Evolutionary conservation across 2,329 filamentous ascomycete genomes (phyloP).

Genomic region (Phyllachora maydis): DNA sequence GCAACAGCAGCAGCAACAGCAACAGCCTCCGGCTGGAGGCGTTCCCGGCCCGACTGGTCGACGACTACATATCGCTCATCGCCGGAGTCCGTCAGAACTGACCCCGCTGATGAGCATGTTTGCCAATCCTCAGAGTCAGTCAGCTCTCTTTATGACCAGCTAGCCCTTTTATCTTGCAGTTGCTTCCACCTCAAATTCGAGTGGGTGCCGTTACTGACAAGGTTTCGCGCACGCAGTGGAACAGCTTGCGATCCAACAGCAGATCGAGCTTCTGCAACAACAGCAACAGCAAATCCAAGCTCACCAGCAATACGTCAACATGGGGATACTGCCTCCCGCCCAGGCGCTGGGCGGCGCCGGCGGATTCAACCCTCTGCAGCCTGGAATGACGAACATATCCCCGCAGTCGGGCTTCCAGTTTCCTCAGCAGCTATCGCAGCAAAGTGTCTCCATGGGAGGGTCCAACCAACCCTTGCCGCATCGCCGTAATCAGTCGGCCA

Average conservation of each 20-base stretch:
- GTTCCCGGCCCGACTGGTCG: conserved; percentile 62
- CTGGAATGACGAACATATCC: conserved; percentile 56
- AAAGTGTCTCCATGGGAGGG: conserved; percentile 53
- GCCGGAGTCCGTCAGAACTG: conserved; percentile 89
- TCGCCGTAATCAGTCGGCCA: conserved; percentile 92
- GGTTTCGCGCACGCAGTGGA: too few species aligned
- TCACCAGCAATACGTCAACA: conserved; percentile 90
- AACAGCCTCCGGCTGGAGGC: conserved; percentile 29
- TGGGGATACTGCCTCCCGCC: conserved; percentile 80
- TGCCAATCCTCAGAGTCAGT: conserved; percentile 42
- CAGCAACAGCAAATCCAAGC: conserved; percentile 96
- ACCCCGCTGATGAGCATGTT: conserved; percentile 95
- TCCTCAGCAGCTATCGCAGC: conserved; percentile 54
- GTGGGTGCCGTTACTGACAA: too few species aligned
- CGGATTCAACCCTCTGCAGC: conserved; percentile 60
- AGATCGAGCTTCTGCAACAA: conserved; percentile 92
- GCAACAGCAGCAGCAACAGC: conserved; percentile 2
- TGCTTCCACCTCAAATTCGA: too few species aligned
- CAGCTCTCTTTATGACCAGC: conserved; percentile 3
- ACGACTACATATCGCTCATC: conserved; percentile 90
- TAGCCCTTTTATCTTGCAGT: conserved; percentile 4
- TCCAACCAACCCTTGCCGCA: conserved; percentile 67
- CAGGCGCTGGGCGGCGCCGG: conserved; percentile 54
- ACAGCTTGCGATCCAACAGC: conserved; percentile 91
- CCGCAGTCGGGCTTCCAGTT: conserved; percentile 81